Evolutionary conservation across 495 filamentous ascomycete genomes (phyloP).

Genomic region (Pyrenula massariospora): DNA sequence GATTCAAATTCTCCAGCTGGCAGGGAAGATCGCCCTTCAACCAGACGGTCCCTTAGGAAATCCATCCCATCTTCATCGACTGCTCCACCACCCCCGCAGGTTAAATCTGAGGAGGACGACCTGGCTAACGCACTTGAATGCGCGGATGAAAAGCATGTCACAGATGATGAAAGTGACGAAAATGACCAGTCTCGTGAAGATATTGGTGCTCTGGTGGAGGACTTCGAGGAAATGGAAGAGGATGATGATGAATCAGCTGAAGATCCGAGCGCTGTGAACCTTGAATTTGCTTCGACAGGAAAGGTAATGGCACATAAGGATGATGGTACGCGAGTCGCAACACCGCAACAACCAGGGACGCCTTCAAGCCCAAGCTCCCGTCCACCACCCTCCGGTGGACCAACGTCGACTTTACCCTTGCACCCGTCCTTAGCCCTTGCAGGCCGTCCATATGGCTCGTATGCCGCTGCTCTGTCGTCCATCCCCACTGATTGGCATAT

Average conservation of each 20-base stretch:
- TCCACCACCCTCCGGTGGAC: slow-evolving; percentile 21
- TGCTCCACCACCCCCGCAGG: slow-evolving; percentile 34
- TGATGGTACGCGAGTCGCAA: slow-evolving; percentile 82
- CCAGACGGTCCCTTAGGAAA: slow-evolving; percentile 42
- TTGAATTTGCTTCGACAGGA: slow-evolving; percentile 81
- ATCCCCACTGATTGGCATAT: slow-evolving; percentile 95
- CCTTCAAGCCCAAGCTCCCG: slow-evolving; percentile 28
- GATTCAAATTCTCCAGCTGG: slow-evolving; percentile 8
- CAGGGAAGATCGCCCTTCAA: slow-evolving; percentile 31
- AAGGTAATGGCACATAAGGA: slow-evolving; percentile 96
- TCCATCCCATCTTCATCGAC: slow-evolving; percentile 34
- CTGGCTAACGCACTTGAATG: slow-evolving; percentile 66
- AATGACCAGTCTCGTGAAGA: slow-evolving; percentile 57
- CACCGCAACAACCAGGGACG: slow-evolving; percentile 52
- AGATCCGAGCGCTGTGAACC: slow-evolving; percentile 81
- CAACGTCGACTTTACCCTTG: slow-evolving; percentile 18
- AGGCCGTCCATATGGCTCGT: slow-evolving; percentile 48
- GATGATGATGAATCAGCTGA: slow-evolving; percentile 43
- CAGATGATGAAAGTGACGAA: slow-evolving; percentile 61
- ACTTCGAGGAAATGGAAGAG: slow-evolving; percentile 81
- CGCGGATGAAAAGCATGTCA: slow-evolving; percentile 79
- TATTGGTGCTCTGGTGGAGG: slow-evolving; percentile 78
- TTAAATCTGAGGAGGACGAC: slow-evolving; percentile 40
- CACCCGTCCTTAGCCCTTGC: slow-evolving; percentile 26
- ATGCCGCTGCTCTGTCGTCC: slow-evolving; percentile 62